Percentiles rank a stretch among this genome's conserved stretches.
Evolutionary conservation across 1,284 basidiomycete species (phyloP).

Genomic region (Anthracocystis walkeri): DNA sequence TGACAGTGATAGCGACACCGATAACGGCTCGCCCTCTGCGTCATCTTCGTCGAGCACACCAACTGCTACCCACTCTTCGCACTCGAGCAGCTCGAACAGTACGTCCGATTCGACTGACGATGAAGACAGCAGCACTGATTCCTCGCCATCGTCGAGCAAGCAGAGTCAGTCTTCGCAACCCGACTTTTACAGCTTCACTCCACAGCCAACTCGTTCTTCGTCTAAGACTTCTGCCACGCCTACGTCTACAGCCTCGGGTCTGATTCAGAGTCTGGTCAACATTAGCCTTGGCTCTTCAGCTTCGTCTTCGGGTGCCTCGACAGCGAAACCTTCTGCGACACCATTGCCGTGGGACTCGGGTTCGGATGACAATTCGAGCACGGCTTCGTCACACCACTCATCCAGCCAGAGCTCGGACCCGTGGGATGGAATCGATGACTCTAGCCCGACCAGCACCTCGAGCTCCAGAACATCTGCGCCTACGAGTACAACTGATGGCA

Average conservation of each 20-base stretch:
- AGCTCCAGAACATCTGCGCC: constrained; percentile 2
- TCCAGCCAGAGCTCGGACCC: background rate
- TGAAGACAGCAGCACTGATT: constrained; percentile 3
- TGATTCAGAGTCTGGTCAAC: constrained; percentile 1
- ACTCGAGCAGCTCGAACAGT: background rate
- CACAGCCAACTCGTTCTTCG: constrained; percentile 18
- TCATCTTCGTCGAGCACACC: constrained; percentile 12
- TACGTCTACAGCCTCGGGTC: background rate
- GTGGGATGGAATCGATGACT: background rate
- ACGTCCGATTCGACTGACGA: constrained; percentile 3
- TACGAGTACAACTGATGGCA: constrained; percentile 2
- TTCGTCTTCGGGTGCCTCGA: background rate
- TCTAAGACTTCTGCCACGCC: constrained; percentile 10
- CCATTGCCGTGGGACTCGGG: background rate
- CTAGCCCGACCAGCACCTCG: background rate
- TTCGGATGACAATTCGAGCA: background rate
- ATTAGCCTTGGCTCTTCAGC: constrained; percentile 6
- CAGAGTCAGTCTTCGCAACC: constrained; percentile 20
- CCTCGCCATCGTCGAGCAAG: constrained; percentile 17
- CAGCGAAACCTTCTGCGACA: constrained; percentile 5
- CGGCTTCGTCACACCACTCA: background rate
- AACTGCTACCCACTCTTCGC: constrained; percentile 4
- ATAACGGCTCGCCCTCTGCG: background rate
- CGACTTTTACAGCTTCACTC: constrained; percentile 30
- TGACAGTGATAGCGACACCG: background rate